Conservation (phyloP, 2,329 filamentous ascomycete genomes). For the Penicillium nordicum region DNA sequence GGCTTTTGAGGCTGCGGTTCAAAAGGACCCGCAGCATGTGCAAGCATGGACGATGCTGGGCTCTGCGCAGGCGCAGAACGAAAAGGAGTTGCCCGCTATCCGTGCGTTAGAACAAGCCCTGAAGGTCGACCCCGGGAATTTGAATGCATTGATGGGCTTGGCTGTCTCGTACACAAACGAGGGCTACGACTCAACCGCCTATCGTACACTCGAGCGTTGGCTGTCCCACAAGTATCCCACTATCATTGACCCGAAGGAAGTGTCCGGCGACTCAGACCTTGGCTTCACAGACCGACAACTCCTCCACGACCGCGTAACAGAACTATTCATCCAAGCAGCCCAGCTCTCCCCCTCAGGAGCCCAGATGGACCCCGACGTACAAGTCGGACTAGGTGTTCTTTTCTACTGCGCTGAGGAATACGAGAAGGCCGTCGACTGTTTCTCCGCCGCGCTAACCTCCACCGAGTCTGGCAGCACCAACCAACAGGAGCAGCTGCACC, state of each 20-base stretch:
- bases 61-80: constrained; percentile 92
- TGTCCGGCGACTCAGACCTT: constrained; percentile 75
- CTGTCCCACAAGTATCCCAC: constrained; percentile 90
- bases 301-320: constrained; percentile 85
- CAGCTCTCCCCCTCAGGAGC: constrained; percentile 87
- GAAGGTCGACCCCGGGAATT: constrained; percentile 80
- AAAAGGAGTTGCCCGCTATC: constrained; percentile 95
- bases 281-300: constrained; percentile 91
- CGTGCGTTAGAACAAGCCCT: constrained; percentile 87
- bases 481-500: constrained; percentile 78
- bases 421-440: constrained; percentile 98
- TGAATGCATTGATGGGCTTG: constrained; percentile 88
- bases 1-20: constrained; percentile 92
- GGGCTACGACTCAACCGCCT: constrained; percentile 94
- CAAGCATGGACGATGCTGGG: constrained; percentile 94
- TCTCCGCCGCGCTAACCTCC: constrained; percentile 82
- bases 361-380: constrained; percentile 97
- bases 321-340: constrained; percentile 86
- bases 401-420: constrained; percentile 99
- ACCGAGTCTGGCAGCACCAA: constrained; percentile 82
- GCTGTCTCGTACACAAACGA: constrained; percentile 98
- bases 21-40: constrained; percentile 81
- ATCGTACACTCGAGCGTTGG: constrained; percentile 95
- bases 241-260: constrained; percentile 67
- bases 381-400: constrained; percentile 91